Evolutionary conservation across 108 stramenopile genomes (phyloP).

Genomic region (Cylindrotheca fusiformis): DNA sequence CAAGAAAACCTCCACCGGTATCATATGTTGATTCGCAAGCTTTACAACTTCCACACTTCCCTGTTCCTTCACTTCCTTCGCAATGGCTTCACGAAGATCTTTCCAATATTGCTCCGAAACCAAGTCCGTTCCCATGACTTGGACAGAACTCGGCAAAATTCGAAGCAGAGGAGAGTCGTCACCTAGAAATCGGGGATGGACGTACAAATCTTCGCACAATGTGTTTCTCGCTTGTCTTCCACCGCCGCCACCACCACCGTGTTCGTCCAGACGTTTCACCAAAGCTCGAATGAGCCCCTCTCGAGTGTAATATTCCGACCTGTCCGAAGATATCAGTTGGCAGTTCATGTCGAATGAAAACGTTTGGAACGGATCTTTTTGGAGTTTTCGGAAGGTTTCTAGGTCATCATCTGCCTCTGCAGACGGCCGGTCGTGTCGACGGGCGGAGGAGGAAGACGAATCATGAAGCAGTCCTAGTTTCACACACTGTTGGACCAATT

Average conservation of each 20-base stretch:
- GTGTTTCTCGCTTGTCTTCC: background rate
- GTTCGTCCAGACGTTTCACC: background rate
- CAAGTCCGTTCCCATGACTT: background rate
- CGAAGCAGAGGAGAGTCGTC: background rate
- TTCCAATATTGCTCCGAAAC: constrained; percentile 11
- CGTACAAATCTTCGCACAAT: background rate
- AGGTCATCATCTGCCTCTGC: background rate
- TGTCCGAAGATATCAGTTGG: background rate
- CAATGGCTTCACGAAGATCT: background rate
- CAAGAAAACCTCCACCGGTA: constrained; percentile 2
- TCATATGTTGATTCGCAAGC: background rate
- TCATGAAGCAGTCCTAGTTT: background rate
- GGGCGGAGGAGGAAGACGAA: background rate
- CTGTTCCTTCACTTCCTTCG: background rate
- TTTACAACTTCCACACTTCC: constrained; percentile 3
- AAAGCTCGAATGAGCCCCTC: constrained; percentile 1
- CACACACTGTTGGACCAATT: background rate
- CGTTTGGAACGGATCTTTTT: background rate
- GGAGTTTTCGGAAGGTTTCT: background rate
- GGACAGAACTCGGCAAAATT: background rate
- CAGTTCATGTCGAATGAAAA: background rate
- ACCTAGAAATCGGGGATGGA: background rate
- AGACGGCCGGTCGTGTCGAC: background rate
- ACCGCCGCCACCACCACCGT: no score
- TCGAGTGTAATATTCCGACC: constrained; percentile 1